Evolutionary conservation across 441 rosid species (phyloP), one percentile per base, ranked within the genome.

Genomic region (Isatis lusitanica): DNA sequence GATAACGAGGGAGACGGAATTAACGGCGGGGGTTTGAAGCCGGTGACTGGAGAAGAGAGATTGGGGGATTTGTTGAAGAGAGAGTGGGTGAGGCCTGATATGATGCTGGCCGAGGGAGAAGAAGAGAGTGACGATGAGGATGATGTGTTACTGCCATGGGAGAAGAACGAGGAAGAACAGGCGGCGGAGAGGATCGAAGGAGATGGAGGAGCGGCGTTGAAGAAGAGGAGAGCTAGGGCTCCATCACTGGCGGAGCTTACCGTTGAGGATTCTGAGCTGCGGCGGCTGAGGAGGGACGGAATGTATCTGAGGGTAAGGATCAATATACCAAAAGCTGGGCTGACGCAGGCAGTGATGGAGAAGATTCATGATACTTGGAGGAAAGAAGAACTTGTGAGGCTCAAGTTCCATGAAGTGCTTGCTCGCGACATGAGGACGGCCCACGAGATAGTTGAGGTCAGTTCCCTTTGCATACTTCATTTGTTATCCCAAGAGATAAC

Each of bases 311-410:
- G 97, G 75, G 97, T 91, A 70, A 90, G 95, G 85, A 80, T 91
- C 36, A 96, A 71, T 75, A 80, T 96, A 4, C 97, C 97, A 0
- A 96, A 93, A 67, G 97, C 99, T 2, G 99, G 99, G 51, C 71
- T 93, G n/a, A 91, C 99, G 5, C 83, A 88, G 76, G 89, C 84
- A 0, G 91, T 96, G 57, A 61, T 93, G 80, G 88, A 89, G 82
- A 93, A 90, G 80, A 90, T 96, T 84, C 89, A 91, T 81, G 97
- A 90, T 77, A 85, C 77, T 35, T 96, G 98, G 99, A 88, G 97
- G 82, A 93, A 91, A 81, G 90, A 88, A 71, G 99, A 96, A 81
- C 81, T 96, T 36, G 97, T 89, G 42, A 86, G 96, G 84, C 89
- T 96, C 17, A 96, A 93, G 89, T 96, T 93, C 76, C 98, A 96